Conservation (phyloP, 2,329 filamentous ascomycete species). For the Botrytis medusae region DNA sequence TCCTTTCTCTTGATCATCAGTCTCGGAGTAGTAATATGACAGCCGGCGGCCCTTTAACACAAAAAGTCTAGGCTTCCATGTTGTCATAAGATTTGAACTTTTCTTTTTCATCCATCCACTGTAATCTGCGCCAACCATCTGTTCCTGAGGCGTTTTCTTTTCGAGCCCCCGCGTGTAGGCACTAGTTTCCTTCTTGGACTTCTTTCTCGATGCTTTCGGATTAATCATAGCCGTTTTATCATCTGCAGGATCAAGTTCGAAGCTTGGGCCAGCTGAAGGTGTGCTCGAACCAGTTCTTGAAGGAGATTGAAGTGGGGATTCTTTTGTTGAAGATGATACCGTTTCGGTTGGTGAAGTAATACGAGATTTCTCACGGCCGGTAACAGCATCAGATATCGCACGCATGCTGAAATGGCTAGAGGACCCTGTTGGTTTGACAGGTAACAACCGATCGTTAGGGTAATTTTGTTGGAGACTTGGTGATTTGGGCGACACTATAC, state of each 20-base stretch:
- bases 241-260: slow-evolving; percentile 76
- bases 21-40: slow-evolving; percentile 94
- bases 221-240: slow-evolving; percentile 54
- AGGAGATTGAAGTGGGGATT: slow-evolving; percentile 60
- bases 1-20: slow-evolving; percentile 89
- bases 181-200: slow-evolving; percentile 91
- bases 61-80: slow-evolving; percentile 97
- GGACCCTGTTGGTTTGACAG: slow-evolving; percentile 49
- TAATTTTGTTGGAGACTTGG: slow-evolving; percentile 46
- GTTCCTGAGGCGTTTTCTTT: slow-evolving; percentile 77
- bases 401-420: slow-evolving; percentile 67
- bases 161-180: slow-evolving; percentile 86
- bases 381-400: slow-evolving; percentile 77
- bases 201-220: slow-evolving; percentile 56
- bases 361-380: slow-evolving; percentile 54
- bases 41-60: slow-evolving; percentile 87
- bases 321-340: slow-evolving; percentile 47
- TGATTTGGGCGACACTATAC: slow-evolving; percentile 41
- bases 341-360: slow-evolving; percentile 50
- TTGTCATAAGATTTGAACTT: slow-evolving; percentile 92
- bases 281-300: slow-evolving; percentile 75
- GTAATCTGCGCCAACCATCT: slow-evolving; percentile 85
- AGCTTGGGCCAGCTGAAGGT: slow-evolving; percentile 65
- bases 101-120: slow-evolving; percentile 99
- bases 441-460: slow-evolving; percentile 51